phyloP scores from a whole-genome alignment of 1,284 basidiomycete species.

The Tylopilus sp. region DNA sequence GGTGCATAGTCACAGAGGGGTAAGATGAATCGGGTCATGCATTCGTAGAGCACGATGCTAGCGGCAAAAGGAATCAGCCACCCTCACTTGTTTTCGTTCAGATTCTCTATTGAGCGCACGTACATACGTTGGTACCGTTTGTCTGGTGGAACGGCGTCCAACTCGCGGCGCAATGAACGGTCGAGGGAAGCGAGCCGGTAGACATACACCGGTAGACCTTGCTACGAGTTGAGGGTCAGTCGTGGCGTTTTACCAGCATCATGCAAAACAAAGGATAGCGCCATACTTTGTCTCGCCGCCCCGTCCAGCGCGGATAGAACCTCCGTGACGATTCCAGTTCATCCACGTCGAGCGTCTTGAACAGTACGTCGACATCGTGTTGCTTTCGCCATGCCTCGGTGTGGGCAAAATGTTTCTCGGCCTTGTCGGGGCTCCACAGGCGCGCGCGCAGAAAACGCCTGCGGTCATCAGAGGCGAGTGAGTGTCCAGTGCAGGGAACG shows the following conservation, averaged over 20 bases:
- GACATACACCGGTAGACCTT: constrained; percentile 69
- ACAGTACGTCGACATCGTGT: constrained; percentile 60
- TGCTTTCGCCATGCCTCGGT: constrained; percentile 62
- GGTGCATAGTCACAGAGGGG: constrained; percentile 65
- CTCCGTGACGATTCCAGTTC: constrained; percentile 59
- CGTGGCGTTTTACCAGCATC: not conserved
- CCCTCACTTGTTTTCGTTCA: no score
- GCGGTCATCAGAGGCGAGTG: not conserved
- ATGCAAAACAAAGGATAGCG: not conserved
- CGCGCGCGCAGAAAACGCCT: constrained; percentile 78
- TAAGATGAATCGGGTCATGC: constrained; percentile 60
- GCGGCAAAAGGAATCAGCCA: not conserved
- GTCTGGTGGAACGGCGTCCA: constrained; percentile 49
- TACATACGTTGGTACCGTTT: constrained; percentile 70
- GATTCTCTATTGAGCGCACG: constrained; percentile 25
- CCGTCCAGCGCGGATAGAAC: constrained; percentile 79
- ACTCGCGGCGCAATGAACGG: constrained; percentile 52
- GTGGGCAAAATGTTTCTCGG: constrained; percentile 64
- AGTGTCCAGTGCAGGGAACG: not conserved
- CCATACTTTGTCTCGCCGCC: constrained; percentile 64
- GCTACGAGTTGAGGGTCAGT: constrained; percentile 35
- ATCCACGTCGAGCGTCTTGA: constrained; percentile 49
- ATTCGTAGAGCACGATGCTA: constrained; percentile 59
- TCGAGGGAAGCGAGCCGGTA: constrained; percentile 60
- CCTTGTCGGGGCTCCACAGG: constrained; percentile 57